Percentiles rank a stretch among this genome's conserved stretches.
phyloP scores from a whole-genome alignment of 106 monocot species.

The Apostasia shenzhenica region DNA sequence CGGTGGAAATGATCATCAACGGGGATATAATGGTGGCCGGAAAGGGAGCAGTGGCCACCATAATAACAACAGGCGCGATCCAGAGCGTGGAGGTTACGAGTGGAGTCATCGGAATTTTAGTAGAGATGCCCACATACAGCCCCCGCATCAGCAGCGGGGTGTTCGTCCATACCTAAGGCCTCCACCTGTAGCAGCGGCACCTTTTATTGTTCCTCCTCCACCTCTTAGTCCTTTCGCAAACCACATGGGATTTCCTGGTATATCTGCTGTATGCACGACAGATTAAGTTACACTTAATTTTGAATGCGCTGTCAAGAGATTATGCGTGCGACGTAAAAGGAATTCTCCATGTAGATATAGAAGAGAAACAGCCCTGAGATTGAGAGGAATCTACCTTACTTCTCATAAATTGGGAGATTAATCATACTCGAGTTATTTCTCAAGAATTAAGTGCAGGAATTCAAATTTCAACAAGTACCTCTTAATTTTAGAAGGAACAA shows the following conservation, averaged over 20 bases:
- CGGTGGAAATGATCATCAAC: constrained; percentile 31
- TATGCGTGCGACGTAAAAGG: too few relatives aligned
- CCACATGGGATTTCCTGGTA: constrained; percentile 57
- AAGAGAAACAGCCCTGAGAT: too few relatives aligned
- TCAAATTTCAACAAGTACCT: too few relatives aligned
- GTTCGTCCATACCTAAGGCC: constrained; percentile 17
- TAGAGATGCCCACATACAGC: constrained; percentile 20
- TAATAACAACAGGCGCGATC: constrained; percentile 19
- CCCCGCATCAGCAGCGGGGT: constrained; percentile 19
- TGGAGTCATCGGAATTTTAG: constrained; percentile 20
- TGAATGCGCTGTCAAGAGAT: too few relatives aligned
- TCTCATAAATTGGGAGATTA: too few relatives aligned
- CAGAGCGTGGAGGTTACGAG: constrained; percentile 35
- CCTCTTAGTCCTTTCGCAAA: constrained; percentile 23
- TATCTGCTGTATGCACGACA: not conserved
- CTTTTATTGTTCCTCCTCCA: constrained; percentile 36
- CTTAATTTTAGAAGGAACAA: too few relatives aligned
- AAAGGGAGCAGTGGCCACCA: constrained; percentile 24
- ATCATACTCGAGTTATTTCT: too few relatives aligned
- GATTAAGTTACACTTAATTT: too few relatives aligned
- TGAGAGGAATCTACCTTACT: too few relatives aligned
- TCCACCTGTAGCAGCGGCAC: constrained; percentile 23
- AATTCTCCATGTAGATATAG: too few relatives aligned
- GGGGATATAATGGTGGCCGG: constrained; percentile 29
- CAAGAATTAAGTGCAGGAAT: too few relatives aligned